A percentile compares a stretch with the other conserved stretches of the same genome.
Conservation (phyloP, 148 eudicot genomes). For the Vaccinium macrocarpon region DNA sequence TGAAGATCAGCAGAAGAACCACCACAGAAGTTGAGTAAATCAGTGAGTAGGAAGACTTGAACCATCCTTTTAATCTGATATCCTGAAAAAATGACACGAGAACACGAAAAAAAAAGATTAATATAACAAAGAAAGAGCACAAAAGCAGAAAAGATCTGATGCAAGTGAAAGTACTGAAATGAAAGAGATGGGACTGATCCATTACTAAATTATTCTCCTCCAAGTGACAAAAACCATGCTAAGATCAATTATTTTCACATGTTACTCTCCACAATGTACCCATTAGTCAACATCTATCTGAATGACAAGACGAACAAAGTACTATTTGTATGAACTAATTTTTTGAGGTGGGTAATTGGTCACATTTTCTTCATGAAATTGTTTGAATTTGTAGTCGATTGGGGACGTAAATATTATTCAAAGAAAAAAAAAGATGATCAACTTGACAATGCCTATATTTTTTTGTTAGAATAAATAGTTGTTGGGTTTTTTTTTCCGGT, state of each 20-base stretch:
- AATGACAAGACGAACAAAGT: too few relatives aligned
- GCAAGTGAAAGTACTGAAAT: background rate
- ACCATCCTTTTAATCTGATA: constrained; percentile 27
- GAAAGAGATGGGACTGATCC: background rate
- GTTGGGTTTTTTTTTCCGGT: too few relatives aligned
- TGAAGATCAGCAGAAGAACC: constrained; percentile 27
- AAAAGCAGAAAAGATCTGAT: background rate
- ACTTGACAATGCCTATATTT: too few relatives aligned
- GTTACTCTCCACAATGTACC: background rate
- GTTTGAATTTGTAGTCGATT: too few relatives aligned
- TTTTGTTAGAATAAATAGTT: too few relatives aligned
- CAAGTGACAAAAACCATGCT: background rate
- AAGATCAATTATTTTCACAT: background rate
- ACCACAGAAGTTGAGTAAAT: constrained; percentile 25
- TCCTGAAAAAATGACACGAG: constrained; percentile 22
- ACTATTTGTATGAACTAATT: too few relatives aligned
- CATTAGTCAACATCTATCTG: too few relatives aligned
- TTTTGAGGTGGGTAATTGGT: too few relatives aligned
- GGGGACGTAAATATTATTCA: too few relatives aligned
- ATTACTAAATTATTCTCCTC: background rate
- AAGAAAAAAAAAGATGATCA: too few relatives aligned
- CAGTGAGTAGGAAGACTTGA: constrained; percentile 25
- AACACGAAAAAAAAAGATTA: background rate
- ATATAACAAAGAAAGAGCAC: background rate
- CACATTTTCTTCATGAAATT: too few relatives aligned